phyloP scores from a whole-genome alignment of 345 rosid genomes.

The Citrus inodora region DNA sequence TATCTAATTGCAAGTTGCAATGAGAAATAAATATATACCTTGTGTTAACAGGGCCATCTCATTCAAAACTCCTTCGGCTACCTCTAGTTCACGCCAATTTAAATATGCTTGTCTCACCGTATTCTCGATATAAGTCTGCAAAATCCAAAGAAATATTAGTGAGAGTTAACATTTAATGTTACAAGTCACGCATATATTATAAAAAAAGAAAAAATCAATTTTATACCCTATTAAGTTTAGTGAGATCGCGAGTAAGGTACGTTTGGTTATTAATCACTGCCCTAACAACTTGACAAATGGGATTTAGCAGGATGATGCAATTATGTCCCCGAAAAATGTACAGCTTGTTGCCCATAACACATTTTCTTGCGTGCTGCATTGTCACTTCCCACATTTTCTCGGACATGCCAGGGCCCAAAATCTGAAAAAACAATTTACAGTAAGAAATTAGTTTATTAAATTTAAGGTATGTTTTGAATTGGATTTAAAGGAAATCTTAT shows the following conservation, averaged over 20 bases:
- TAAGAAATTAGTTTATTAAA: not conserved
- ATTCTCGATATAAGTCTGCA: conserved; percentile 42
- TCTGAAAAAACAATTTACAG: conserved; percentile 30
- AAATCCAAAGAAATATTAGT: not conserved
- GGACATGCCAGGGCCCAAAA: conserved; percentile 67
- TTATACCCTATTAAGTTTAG: conserved; percentile 40
- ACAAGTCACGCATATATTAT: too few species aligned
- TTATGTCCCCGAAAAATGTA: conserved; percentile 34
- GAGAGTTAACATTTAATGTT: not conserved
- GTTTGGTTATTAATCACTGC: conserved; percentile 46
- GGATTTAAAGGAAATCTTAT: not conserved
- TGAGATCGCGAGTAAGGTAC: conserved; percentile 30
- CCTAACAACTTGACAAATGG: conserved; percentile 60
- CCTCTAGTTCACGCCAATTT: conserved; percentile 51
- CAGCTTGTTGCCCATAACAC: conserved; percentile 55
- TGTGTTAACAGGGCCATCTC: conserved; percentile 51
- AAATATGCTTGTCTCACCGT: conserved; percentile 57
- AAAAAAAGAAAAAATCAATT: too few species aligned
- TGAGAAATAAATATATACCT: conserved; percentile 30
- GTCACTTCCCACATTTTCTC: conserved; percentile 79
- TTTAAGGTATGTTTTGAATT: not conserved
- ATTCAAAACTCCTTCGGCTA: conserved; percentile 34
- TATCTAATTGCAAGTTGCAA: not conserved
- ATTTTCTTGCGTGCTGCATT: conserved; percentile 67
- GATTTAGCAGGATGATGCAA: conserved; percentile 44